Percentiles rank a stretch among this genome's conserved stretches.
These are phyloP conservation scores for Phyllosticta ampelicida DNA, from an alignment of 2,329 filamentous ascomycete genomes.

Conservation along the genomic window DNA sequence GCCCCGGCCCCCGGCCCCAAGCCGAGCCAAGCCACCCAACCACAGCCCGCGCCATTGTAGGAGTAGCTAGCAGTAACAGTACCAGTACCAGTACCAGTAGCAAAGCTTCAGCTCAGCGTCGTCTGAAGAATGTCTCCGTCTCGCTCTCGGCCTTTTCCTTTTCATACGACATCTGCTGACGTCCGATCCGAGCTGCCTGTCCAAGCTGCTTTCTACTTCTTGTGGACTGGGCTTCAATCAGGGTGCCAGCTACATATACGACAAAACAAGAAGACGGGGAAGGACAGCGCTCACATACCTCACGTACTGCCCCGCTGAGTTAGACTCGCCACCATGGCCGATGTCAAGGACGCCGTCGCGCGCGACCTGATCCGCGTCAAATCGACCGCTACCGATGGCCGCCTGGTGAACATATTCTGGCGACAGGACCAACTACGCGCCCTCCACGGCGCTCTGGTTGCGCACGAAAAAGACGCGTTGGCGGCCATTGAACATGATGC, in stretches of 20 bases:
- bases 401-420: conserved; percentile 36
- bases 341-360: conserved; percentile 18
- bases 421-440: conserved; percentile 36
- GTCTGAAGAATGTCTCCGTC: not conserved
- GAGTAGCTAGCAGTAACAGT: not conserved
- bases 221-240: not conserved
- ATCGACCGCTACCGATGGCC: conserved; percentile 35
- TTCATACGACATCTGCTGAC: not conserved
- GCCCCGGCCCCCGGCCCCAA: not conserved
- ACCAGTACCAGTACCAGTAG: too few relatives aligned
- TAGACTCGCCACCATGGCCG: conserved; percentile 10
- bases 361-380: conserved; percentile 24
- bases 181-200: not conserved
- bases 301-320: too few relatives aligned
- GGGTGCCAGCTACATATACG: not conserved
- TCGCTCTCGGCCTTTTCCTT: not conserved
- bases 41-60: not conserved
- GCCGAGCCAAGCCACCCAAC: not conserved
- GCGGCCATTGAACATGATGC: conserved; percentile 34
- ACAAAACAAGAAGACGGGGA: not conserved
- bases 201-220: not conserved
- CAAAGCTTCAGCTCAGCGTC: not conserved
- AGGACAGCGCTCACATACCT: not conserved
- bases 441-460: conserved; percentile 30
- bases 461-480: conserved; percentile 26